Evolutionary conservation across 306 rosid genomes (phyloP).

Genomic region (Gynostemma pentaphyllum): DNA sequence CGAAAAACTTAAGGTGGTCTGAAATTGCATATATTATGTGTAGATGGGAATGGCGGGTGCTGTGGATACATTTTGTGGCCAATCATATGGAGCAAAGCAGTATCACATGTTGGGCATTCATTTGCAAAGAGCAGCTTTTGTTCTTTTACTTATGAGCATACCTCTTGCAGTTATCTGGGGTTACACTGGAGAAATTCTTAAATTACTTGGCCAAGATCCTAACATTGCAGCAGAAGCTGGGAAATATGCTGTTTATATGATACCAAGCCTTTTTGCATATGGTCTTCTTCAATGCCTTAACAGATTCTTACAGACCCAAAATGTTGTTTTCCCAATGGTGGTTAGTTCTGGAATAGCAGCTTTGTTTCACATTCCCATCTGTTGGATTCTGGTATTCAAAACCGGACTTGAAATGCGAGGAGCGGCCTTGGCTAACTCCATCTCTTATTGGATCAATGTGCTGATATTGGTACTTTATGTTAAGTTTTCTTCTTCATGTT

Average conservation of each 20-base stretch:
- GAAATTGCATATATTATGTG: not conserved
- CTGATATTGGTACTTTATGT: conserved; percentile 35
- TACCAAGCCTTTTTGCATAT: conserved; percentile 52
- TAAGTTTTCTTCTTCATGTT: conserved; percentile 40
- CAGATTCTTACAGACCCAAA: conserved; percentile 59
- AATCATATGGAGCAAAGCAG: conserved; percentile 63
- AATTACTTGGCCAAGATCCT: conserved; percentile 37
- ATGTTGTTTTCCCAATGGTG: conserved; percentile 61
- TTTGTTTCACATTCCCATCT: conserved; percentile 27
- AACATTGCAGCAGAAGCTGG: conserved; percentile 41
- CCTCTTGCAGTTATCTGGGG: conserved; percentile 35
- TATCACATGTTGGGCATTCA: conserved; percentile 51
- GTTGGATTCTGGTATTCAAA: conserved; percentile 50
- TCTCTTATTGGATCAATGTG: conserved; percentile 52
- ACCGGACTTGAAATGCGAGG: conserved; percentile 50
- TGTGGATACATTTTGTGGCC: conserved; percentile 72
- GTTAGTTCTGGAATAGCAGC: conserved; percentile 28
- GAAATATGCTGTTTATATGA: conserved; percentile 35
- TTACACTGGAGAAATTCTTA: conserved; percentile 33
- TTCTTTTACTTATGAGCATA: conserved; percentile 25
- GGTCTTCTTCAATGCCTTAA: conserved; percentile 45
- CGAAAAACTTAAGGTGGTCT: not conserved
- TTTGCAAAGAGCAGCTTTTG: conserved; percentile 51
- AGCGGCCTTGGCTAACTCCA: conserved; percentile 44
- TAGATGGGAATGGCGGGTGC: conserved; percentile 71